phyloP scores from a whole-genome alignment of 2,329 filamentous ascomycete species.

The Emmonsiellopsis sp. region DNA sequence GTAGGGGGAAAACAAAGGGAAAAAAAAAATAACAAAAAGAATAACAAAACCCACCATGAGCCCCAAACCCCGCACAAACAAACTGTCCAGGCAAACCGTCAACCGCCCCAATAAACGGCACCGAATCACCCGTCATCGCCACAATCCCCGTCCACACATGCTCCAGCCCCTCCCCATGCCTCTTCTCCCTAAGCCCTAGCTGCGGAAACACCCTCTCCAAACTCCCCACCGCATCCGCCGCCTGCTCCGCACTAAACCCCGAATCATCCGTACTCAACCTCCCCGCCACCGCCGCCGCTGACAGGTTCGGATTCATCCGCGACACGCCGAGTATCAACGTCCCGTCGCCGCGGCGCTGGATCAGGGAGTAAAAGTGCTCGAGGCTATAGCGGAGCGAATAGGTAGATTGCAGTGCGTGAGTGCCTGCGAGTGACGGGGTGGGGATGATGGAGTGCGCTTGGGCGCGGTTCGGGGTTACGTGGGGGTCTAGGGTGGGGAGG shows the following conservation, averaged over 20 bases:
- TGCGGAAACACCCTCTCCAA: background rate
- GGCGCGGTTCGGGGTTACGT: background rate
- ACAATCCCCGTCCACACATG: background rate
- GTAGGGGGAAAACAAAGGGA: background rate
- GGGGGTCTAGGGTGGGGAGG: too few species aligned
- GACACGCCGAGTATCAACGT: background rate
- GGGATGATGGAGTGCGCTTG: background rate
- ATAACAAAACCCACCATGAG: background rate
- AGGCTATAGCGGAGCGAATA: background rate
- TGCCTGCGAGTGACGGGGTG: background rate
- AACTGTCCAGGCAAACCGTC: background rate
- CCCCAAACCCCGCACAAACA: background rate
- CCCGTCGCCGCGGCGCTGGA: background rate
- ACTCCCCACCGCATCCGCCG: background rate
- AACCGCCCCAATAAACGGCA: background rate
- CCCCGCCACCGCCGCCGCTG: background rate
- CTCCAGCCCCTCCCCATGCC: conserved; percentile 5
- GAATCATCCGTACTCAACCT: background rate
- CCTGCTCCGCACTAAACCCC: background rate
- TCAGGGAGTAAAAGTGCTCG: background rate
- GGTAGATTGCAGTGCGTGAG: background rate
- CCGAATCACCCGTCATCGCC: background rate
- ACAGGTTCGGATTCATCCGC: background rate
- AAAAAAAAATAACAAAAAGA: background rate
- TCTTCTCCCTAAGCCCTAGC: conserved; percentile 3